Evolutionary conservation across 2,329 filamentous ascomycete species (phyloP), one percentile per base, ranked within the genome.

Genomic region (Paraconiothyrium sp.): DNA sequence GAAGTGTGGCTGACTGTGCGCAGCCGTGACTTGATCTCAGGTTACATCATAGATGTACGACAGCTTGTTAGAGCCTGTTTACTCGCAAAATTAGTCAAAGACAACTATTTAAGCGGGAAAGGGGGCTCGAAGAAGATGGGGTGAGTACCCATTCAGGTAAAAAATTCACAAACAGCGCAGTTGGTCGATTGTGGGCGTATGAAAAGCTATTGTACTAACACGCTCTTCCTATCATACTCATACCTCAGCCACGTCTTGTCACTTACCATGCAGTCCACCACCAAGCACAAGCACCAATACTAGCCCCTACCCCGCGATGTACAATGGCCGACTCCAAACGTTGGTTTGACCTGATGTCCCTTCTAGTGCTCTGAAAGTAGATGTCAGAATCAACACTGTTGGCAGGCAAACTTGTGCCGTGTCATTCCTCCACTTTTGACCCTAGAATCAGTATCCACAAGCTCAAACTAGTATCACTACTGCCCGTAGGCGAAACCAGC

Each of bases 301-400:
- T 51, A 4, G 48, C 48, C 48, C 47, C 48, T 20, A 35, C 48
- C 48, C 14, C 48, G 48, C 48, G 30, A 37, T 22, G 48, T 37
- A 51, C 20, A 51, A 27, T 51, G 48, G 48, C 48, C 48, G 32
- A 32, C 48, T 51, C 48, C 48, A 37, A 51, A 37, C 48, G 32
- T 51, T 51, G n/a, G 1, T 51, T 37, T 35, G 32, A 51, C 48
- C 48, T 51, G 48, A 30, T n/a, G 32, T 32, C 37, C 48, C 30
- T 51, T n/a, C 48, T 8, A 37, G 48, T 39, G 35, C 35, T 11
- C 16, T 4, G 9, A 39, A 20, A 20, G 20, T 20, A 20, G 20
- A 20, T 20, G 20, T 20, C 20, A 20, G 20, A 20, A 20, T 20
- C 20, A 20, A 20, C 20, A 20, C 20, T 20, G 20, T 20, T 20